Base-by-base conservation (phyloP, 306 rosid species). In the Oemleria cerasiformis region DNA sequence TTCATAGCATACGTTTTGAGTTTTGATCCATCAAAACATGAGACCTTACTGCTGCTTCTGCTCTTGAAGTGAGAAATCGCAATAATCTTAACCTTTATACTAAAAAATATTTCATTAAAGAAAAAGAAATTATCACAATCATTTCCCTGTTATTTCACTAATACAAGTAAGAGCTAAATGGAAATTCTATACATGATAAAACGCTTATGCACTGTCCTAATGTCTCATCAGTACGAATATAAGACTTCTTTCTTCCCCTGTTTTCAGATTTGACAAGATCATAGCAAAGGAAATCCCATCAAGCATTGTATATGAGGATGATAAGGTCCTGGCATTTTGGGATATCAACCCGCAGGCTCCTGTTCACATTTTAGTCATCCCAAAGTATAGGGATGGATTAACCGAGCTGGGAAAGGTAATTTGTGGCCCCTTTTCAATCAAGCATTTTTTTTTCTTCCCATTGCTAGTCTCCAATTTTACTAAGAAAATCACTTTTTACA, bases 261-360 rank as follows among this genome's bases (percentile, higher is more conserved):
- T 43, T 70, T 76, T 40, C 91, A 90, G 97, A 84, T 93, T 90
- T 75, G 98, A 90, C 87, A 88, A 88, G 86, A 87, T 93, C 73
- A 93, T 93, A 80, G 85, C 83, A 56, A 90, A 93, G 89, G 97
- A 93, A 87, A 93, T 93, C 75, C 96, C 97, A 81, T 85, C 94
- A 17, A 84, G 71, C 80, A 75, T 87, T 75, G 96, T 89, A 34
- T 87, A 84, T 30, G 96, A 86, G 84, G 96, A 92, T 74, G 92
- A 83, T 25, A 84, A 83, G 71, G 93, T 92, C 78, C 80, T 89
- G 14, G 98, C 97, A 62, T 90, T 90, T 75, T 86, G 97, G 20
- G 98, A 92, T 74, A 77, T 90, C 45, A 85, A 69, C 75, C 98
- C 96, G 14, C 86, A 90, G 78, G 96, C 98, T 81, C 97, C 96